A percentile compares a stretch with the other conserved stretches of the same genome.
Evolutionary conservation across 2,329 filamentous ascomycete genomes (phyloP).

Genomic region (Fusarium haematococcum): DNA sequence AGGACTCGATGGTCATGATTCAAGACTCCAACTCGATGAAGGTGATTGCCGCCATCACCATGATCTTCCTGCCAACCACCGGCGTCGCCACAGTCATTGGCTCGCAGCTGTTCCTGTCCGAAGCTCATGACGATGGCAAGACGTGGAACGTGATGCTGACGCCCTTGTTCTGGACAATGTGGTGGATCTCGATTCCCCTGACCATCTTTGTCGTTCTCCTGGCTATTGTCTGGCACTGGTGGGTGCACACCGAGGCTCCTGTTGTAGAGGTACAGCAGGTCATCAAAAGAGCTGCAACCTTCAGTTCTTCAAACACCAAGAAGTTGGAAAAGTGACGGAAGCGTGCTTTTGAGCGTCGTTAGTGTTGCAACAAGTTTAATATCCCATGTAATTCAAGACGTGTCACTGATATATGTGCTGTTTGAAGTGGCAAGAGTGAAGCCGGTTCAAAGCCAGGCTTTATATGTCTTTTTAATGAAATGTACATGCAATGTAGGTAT

Average conservation of each 20-base stretch:
- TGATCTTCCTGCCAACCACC: conserved; percentile 53
- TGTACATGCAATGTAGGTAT: conserved; percentile 20
- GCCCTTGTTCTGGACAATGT: conserved; percentile 46
- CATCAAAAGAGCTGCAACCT: conserved; percentile 38
- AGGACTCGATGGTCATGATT: conserved; percentile 51
- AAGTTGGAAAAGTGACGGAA: conserved; percentile 13
- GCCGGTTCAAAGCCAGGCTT: conserved; percentile 2
- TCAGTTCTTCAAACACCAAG: conserved; percentile 24
- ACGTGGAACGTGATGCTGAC: conserved; percentile 41
- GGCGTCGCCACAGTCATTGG: conserved; percentile 49
- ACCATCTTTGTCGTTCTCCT: conserved; percentile 41
- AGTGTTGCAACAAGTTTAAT: not conserved
- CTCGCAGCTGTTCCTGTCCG: conserved; percentile 43
- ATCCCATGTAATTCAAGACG: not conserved
- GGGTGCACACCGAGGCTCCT: conserved; percentile 40
- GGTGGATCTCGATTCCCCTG: conserved; percentile 48
- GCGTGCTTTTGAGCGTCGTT: not conserved
- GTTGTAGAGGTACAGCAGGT: conserved; percentile 34
- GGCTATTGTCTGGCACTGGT: conserved; percentile 47
- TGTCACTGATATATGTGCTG: not conserved
- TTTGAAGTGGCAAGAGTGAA: not conserved
- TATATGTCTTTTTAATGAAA: conserved; percentile 3
- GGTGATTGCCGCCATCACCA: conserved; percentile 52
- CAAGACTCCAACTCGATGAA: conserved; percentile 53
- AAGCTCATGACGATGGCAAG: conserved; percentile 26